These are phyloP conservation scores for Tremella yokohamensis DNA, from an alignment of 768 basidiomycete genomes.

Conservation along the genomic window DNA sequence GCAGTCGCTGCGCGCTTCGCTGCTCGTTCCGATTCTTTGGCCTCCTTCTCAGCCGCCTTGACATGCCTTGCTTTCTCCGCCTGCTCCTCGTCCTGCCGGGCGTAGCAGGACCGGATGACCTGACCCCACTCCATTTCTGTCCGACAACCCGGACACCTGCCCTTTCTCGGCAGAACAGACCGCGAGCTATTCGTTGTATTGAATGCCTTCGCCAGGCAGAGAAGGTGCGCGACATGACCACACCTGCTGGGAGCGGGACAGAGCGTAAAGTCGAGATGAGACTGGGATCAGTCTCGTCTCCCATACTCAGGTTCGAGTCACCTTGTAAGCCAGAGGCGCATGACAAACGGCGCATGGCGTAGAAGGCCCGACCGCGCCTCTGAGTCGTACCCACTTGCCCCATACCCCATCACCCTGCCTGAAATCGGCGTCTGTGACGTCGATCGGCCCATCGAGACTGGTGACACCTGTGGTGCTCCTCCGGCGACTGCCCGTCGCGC, in stretches of 20 bases:
- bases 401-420: slow-evolving; percentile 23
- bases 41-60: no score
- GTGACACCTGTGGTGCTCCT: slow-evolving; percentile 27
- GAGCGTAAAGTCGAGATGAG: slow-evolving; percentile 46
- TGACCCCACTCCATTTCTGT: slow-evolving; percentile 44
- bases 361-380: slow-evolving; percentile 14
- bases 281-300: slow-evolving; percentile 11
- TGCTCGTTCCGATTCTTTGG: no score
- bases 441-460: slow-evolving; percentile 34
- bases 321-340: slow-evolving; percentile 8
- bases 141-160: slow-evolving; percentile 46
- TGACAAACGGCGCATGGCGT: slow-evolving; percentile 15
- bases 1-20: no score
- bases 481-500: slow-evolving; percentile 22
- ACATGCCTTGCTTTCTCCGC: background rate
- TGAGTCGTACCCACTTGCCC: slow-evolving; percentile 30
- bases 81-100: slow-evolving; percentile 30
- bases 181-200: slow-evolving; percentile 13
- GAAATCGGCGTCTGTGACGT: slow-evolving; percentile 44
- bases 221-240: slow-evolving; percentile 32
- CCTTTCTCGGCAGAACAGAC: slow-evolving; percentile 42
- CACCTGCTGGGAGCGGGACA: slow-evolving; percentile 30
- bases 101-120: slow-evolving; percentile 48
- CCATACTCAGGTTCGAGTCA: slow-evolving; percentile 15
- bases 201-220: slow-evolving; percentile 43